These are phyloP conservation scores for Apium graveolens DNA, from an alignment of 129 eudicot species.

Conservation along the genomic window DNA sequence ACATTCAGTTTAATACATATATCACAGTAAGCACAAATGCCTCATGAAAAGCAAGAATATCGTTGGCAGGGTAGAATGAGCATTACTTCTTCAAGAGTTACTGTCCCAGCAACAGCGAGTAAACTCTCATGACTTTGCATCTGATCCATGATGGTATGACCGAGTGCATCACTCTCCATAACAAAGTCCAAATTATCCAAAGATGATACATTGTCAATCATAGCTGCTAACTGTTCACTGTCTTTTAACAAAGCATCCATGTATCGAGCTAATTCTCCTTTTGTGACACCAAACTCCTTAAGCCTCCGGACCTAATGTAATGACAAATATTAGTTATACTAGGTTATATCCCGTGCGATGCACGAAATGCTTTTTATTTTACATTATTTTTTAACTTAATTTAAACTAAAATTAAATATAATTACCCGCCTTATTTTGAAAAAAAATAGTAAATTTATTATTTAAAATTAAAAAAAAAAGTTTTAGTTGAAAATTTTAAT, in stretches of 20 bases:
- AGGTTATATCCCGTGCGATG: too few species aligned
- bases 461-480: too few species aligned
- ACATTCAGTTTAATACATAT: neutral
- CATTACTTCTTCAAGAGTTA: constrained; percentile 87
- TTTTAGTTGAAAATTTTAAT: too few species aligned
- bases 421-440: too few species aligned
- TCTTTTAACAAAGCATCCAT: constrained; percentile 83
- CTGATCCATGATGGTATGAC: constrained; percentile 95
- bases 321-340: constrained; percentile 1
- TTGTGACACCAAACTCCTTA: constrained; percentile 94
- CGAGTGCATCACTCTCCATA: constrained; percentile 98
- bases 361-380: too few species aligned
- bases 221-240: constrained; percentile 95
- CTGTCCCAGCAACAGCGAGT: constrained; percentile 78
- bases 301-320: constrained; percentile 83
- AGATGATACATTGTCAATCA: constrained; percentile 92
- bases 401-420: too few species aligned
- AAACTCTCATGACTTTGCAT: constrained; percentile 88
- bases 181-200: constrained; percentile 88
- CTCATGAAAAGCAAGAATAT: neutral
- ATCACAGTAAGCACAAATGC: neutral
- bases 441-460: too few species aligned
- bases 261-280: constrained; percentile 91
- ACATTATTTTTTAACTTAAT: too few species aligned
- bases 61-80: constrained; percentile 3